These are phyloP conservation scores for Zygoascus hellenicus DNA, from an alignment of 1,139 yeast genomes.

Conservation along the genomic window DNA sequence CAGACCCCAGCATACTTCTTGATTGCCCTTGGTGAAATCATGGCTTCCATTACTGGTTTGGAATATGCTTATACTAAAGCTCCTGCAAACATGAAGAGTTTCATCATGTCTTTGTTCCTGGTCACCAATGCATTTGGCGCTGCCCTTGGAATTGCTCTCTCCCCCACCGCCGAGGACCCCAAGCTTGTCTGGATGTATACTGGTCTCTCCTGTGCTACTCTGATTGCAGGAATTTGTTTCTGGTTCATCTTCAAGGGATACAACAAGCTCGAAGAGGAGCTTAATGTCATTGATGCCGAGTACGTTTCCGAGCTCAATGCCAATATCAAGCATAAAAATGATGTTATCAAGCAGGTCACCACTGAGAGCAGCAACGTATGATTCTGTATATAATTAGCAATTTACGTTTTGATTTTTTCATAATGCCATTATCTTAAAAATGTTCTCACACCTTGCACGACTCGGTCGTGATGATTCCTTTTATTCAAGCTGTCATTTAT, in stretches of 20 bases:
- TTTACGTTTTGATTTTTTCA: not conserved
- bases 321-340: conserved; percentile 17
- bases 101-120: conserved; percentile 58
- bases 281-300: conserved; percentile 50
- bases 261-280: conserved; percentile 54
- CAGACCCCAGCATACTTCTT: conserved; percentile 61
- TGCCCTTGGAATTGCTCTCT: conserved; percentile 66
- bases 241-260: conserved; percentile 55
- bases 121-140: conserved; percentile 63
- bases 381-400: not conserved
- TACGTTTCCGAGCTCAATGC: conserved; percentile 29
- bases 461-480: too few relatives aligned
- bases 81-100: conserved; percentile 58
- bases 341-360: conserved; percentile 3
- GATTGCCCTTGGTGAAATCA: conserved; percentile 57
- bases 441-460: too few relatives aligned
- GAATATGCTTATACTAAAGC: conserved; percentile 70
- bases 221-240: conserved; percentile 56
- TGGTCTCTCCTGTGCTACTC: conserved; percentile 55
- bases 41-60: conserved; percentile 61
- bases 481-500: too few relatives aligned
- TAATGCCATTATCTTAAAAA: not conserved
- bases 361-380: not conserved
- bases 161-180: conserved; percentile 61
- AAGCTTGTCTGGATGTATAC: conserved; percentile 62